phyloP scores from a whole-genome alignment of 2,329 filamentous ascomycete species.

The Arthrobotrys musiformis region DNA sequence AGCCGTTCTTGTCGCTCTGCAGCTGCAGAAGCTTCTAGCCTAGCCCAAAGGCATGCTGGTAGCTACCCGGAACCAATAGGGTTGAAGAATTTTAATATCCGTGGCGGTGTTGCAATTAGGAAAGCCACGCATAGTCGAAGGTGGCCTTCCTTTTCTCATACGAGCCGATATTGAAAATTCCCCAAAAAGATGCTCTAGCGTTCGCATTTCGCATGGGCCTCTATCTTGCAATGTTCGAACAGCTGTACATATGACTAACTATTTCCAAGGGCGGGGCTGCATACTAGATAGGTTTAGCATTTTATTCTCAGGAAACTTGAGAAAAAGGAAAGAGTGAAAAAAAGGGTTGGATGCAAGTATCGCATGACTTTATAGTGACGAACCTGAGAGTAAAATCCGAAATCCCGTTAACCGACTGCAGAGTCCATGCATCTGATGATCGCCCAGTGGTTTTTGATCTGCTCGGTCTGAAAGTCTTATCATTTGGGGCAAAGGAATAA shows the following conservation, averaged over 20 bases:
- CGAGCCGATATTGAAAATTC: background rate
- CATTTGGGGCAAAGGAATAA: slow-evolving; percentile 3
- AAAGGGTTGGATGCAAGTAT: slow-evolving; percentile 36
- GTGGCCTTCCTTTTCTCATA: background rate
- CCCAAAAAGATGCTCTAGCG: slow-evolving; percentile 5
- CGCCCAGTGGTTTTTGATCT: background rate
- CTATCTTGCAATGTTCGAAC: background rate
- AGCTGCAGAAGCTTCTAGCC: slow-evolving; percentile 48
- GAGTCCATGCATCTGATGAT: background rate
- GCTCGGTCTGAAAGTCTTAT: background rate
- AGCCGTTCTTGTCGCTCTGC: slow-evolving; percentile 47
- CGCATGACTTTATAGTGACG: slow-evolving; percentile 30
- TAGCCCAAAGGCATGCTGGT: background rate
- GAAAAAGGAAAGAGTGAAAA: slow-evolving; percentile 10
- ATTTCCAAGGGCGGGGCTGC: background rate
- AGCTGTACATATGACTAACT: background rate
- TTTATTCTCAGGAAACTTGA: background rate
- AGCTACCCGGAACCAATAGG: slow-evolving; percentile 31
- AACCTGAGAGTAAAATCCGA: background rate
- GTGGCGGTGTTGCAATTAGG: slow-evolving; percentile 45
- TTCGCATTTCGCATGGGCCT: background rate
- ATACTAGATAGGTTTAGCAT: slow-evolving; percentile 22
- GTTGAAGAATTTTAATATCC: slow-evolving; percentile 9
- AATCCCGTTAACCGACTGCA: slow-evolving; percentile 20
- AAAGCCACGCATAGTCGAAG: slow-evolving; percentile 8